Conservation (phyloP, 441 rosid species). For the Gossypium schwendimanii region DNA sequence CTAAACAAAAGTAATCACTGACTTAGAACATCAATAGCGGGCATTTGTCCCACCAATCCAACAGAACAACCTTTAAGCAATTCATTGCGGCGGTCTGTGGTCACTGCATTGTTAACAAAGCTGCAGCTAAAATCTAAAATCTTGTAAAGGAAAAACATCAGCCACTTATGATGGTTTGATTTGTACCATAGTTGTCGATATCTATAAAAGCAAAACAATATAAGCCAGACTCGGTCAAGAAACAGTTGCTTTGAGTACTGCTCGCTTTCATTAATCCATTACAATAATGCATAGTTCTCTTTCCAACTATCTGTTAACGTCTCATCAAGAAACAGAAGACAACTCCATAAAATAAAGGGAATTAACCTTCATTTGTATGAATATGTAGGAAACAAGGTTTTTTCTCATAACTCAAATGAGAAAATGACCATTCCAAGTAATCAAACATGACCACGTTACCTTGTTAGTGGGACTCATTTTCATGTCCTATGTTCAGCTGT, state of each 20-base stretch:
- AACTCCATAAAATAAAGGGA: not conserved
- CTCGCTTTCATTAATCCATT: not conserved
- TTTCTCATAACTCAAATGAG: not conserved
- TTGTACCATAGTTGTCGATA: not conserved
- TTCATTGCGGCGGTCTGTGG: not conserved
- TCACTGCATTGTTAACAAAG: not conserved
- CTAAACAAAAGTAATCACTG: not conserved
- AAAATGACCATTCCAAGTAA: not conserved
- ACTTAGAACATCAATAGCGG: conserved; percentile 3
- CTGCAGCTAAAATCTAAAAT: not conserved
- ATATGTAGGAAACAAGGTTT: not conserved
- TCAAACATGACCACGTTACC: not conserved
- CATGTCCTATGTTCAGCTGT: not conserved
- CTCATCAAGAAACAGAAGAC: not conserved
- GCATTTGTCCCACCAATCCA: conserved; percentile 1
- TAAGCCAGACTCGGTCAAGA: not conserved
- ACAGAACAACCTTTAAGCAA: not conserved
- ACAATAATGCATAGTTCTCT: conserved; percentile 7
- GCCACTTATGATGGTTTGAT: conserved; percentile 6
- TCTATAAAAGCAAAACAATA: not conserved
- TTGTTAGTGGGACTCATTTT: not conserved
- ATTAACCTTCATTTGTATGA: not conserved
- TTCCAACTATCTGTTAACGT: not conserved
- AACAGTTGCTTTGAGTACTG: not conserved
- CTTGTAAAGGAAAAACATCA: not conserved